phyloP scores from a whole-genome alignment of 164 flowering plant species.

The Macadamia integrifolia region DNA sequence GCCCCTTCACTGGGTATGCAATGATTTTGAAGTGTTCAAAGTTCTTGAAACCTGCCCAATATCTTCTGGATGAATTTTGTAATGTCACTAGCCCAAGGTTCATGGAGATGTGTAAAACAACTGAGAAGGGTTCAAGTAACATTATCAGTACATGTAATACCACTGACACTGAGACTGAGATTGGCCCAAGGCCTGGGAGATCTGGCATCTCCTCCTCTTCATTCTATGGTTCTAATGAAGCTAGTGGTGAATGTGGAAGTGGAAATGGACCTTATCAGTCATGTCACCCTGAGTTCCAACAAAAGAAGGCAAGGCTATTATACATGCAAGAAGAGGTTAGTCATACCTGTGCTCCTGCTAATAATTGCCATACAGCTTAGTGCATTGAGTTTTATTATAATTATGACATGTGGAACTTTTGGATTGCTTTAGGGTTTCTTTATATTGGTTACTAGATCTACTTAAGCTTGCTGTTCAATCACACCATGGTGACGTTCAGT shows the following conservation, averaged over 20 bases:
- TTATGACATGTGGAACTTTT: background rate
- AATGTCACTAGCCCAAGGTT: conserved; percentile 11
- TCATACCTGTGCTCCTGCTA: background rate
- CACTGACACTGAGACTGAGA: conserved; percentile 20
- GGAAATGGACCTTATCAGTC: conserved; percentile 30
- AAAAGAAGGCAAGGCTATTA: conserved; percentile 63
- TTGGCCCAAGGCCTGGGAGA: conserved; percentile 19
- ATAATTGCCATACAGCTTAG: background rate
- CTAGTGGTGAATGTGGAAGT: conserved; percentile 19
- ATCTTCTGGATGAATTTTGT: conserved; percentile 59
- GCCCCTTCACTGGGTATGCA: conserved; percentile 93
- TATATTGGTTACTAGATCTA: background rate
- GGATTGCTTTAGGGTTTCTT: background rate
- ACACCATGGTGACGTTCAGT: too few species aligned
- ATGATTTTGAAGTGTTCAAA: conserved; percentile 69
- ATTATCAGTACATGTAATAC: conserved; percentile 20
- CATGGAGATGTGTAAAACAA: conserved; percentile 10
- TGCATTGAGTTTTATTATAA: background rate
- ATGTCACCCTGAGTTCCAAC: conserved; percentile 45
- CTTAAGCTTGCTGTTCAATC: background rate
- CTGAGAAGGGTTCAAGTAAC: conserved; percentile 27
- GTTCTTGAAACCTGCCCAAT: conserved; percentile 68
- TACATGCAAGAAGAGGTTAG: conserved; percentile 80
- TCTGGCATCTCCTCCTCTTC: conserved; percentile 32
- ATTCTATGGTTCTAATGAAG: conserved; percentile 27